A percentile compares a stretch with the other conserved stretches of the same genome.
Conservation (phyloP, 176 grass and related monocot genomes). For the Rhipidocladum racemiflorum region DNA sequence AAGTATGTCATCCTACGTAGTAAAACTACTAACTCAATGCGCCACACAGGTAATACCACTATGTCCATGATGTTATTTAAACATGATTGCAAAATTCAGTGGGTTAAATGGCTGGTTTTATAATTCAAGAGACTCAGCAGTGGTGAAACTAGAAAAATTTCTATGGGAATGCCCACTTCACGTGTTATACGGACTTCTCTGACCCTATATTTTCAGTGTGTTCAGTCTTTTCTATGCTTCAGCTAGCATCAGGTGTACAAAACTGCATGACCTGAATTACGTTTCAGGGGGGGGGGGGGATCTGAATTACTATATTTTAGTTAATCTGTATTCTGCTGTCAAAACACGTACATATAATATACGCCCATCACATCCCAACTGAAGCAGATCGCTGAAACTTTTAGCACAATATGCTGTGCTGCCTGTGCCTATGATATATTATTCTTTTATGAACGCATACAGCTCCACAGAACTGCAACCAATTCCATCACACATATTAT, state of each 20-base stretch:
- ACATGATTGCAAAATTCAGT: no score
- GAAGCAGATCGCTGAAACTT: background rate
- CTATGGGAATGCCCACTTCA: no score
- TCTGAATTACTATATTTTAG: background rate
- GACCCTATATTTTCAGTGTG: no score
- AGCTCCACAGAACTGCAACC: slow-evolving; percentile 3
- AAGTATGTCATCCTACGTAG: no score
- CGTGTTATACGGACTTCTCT: no score
- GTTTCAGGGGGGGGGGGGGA: background rate
- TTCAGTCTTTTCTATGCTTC: background rate
- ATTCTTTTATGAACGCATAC: background rate
- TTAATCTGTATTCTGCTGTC: background rate
- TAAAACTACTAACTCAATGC: no score
- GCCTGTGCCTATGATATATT: background rate
- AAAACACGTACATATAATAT: background rate
- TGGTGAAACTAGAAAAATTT: no score
- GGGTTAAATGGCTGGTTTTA: no score
- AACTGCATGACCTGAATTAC: background rate
- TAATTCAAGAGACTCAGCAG: no score
- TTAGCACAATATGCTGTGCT: background rate
- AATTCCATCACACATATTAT: background rate
- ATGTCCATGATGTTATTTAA: no score
- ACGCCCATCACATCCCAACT: background rate
- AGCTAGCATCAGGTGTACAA: background rate
- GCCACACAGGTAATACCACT: no score